These are phyloP conservation scores for Ustanciosporium gigantosporum DNA, from an alignment of 1,284 basidiomycete species.

Conservation along the genomic window DNA sequence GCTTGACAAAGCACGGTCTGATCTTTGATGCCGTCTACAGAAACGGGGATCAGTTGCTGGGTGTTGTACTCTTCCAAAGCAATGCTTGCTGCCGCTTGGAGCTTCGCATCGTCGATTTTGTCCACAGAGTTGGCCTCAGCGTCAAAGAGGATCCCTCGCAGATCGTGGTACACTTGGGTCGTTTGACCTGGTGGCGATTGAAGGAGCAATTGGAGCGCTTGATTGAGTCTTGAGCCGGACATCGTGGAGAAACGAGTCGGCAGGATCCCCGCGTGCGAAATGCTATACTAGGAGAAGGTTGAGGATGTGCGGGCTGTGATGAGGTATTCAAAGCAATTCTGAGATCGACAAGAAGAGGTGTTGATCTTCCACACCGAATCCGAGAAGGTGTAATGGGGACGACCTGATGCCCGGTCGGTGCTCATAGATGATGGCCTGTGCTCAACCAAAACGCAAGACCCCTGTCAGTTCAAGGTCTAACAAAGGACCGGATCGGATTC, in stretches of 20 bases:
- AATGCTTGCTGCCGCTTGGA: conserved; percentile 18
- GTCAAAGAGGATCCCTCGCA: conserved; percentile 40
- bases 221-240: conserved; percentile 9
- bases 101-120: conserved; percentile 20
- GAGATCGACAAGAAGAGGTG: too few species aligned
- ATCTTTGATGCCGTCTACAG: conserved; percentile 3
- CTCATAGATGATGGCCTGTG: too few species aligned
- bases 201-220: conserved; percentile 24
- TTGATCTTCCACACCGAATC: too few species aligned
- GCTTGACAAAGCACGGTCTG: conserved; percentile 8
- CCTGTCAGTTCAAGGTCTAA: too few species aligned
- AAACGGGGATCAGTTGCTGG: conserved; percentile 35
- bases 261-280: not conserved
- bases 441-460: too few species aligned
- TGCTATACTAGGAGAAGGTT: not conserved
- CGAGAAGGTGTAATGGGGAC: too few species aligned
- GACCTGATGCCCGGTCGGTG: too few species aligned
- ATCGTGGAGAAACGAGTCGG: too few species aligned
- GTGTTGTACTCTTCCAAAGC: conserved; percentile 46
- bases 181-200: conserved; percentile 49
- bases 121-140: conserved; percentile 18
- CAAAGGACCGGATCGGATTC: too few species aligned
- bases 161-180: conserved; percentile 46
- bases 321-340: too few species aligned
- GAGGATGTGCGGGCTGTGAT: not conserved